Evolutionary conservation across 441 rosid genomes (phyloP).

Genomic region (Pelargonium australe): DNA sequence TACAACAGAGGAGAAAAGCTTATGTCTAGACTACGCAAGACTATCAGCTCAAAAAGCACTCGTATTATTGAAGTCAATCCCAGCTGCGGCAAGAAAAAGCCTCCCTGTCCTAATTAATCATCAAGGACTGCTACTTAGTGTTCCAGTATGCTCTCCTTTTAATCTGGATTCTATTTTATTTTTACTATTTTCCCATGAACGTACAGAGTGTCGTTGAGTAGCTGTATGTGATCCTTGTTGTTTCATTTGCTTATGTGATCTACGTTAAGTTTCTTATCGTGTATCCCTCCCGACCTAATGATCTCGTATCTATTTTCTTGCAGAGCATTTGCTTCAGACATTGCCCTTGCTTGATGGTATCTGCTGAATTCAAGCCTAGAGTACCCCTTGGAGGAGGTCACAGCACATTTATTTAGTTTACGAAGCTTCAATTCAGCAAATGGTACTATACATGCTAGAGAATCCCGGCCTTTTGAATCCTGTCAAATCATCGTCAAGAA

Average conservation of each 20-base stretch:
- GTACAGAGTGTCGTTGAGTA: background rate
- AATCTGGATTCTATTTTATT: background rate
- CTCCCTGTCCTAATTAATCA: slow-evolving; percentile 59
- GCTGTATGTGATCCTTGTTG: background rate
- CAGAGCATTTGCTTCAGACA: slow-evolving; percentile 69
- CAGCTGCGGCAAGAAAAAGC: slow-evolving; percentile 73
- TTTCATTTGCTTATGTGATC: no score
- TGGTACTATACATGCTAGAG: no score
- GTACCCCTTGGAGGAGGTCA: slow-evolving; percentile 88
- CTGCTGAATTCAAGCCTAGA: slow-evolving; percentile 63
- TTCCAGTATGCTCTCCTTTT: slow-evolving; percentile 52
- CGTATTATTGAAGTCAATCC: slow-evolving; percentile 47
- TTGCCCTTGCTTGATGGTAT: slow-evolving; percentile 52
- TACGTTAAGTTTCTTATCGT: background rate
- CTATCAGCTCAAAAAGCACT: slow-evolving; percentile 50
- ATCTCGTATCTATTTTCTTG: slow-evolving; percentile 11
- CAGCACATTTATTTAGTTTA: slow-evolving; percentile 49
- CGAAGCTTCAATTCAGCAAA: slow-evolving; percentile 1
- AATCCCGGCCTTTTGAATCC: no score
- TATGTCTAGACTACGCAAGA: slow-evolving; percentile 29
- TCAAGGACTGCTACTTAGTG: slow-evolving; percentile 49
- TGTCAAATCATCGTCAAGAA: no score
- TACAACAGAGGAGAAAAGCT: slow-evolving; percentile 21
- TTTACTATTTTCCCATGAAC: background rate
- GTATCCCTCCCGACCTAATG: slow-evolving; percentile 5